Conservation (phyloP, 257 asterid genomes). For the Galeopsis tetrahit region DNA sequence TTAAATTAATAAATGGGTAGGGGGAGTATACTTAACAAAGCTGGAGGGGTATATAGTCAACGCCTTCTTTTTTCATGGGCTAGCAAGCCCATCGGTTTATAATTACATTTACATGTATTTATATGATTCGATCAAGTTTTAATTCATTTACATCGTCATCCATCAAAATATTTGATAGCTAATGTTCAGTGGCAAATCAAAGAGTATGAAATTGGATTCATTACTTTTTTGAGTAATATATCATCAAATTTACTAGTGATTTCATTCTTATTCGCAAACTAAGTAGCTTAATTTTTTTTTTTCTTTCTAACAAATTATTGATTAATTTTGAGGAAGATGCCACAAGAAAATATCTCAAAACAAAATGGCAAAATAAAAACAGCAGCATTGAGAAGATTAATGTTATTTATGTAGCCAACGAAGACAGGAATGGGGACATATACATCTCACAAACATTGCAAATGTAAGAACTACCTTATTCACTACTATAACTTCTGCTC, state of each 20-base stretch:
- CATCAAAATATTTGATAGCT: no score
- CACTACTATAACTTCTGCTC: constrained; percentile 17
- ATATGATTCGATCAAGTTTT: no score
- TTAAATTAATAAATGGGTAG: no score
- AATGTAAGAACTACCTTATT: constrained; percentile 7
- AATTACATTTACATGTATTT: background rate
- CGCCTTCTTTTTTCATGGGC: no score
- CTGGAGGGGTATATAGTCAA: no score
- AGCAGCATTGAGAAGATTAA: background rate
- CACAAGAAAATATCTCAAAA: background rate
- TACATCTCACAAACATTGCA: constrained; percentile 18
- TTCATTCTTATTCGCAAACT: background rate
- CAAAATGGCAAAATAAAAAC: background rate
- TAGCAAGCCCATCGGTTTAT: background rate
- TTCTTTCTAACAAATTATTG: background rate
- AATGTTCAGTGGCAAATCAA: background rate
- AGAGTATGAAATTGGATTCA: background rate
- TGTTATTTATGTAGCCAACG: constrained; percentile 20
- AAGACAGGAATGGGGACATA: constrained; percentile 22
- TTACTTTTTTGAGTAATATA: no score
- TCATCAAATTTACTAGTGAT: background rate
- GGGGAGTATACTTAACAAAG: no score
- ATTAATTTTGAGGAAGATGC: background rate
- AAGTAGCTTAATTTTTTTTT: no score
- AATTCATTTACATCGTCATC: no score